Conservation (phyloP, 169 alveolate genomes). For the Babesia ovis region DNA sequence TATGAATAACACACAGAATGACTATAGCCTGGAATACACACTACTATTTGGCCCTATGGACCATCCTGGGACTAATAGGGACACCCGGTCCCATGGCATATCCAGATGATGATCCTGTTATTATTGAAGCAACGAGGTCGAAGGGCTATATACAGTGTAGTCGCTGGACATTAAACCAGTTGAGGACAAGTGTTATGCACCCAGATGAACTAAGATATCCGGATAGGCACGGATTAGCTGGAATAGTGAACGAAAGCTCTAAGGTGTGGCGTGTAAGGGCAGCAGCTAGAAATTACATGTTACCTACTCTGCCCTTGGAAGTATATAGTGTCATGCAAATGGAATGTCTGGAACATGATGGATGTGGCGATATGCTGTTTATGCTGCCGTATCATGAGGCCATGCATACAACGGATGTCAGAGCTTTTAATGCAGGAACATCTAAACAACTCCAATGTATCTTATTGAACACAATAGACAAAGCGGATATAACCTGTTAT, state of each 20-base stretch:
- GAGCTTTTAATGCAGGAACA: not conserved
- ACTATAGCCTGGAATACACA: no score
- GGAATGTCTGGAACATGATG: not conserved
- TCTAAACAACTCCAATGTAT: not conserved
- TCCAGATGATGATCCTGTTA: not conserved
- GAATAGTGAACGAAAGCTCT: not conserved
- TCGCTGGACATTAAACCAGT: not conserved
- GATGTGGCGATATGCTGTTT: constrained; percentile 13
- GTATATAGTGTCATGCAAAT: not conserved
- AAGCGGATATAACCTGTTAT: not conserved
- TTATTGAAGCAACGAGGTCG: not conserved
- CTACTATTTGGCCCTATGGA: no score
- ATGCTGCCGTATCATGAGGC: constrained; percentile 47
- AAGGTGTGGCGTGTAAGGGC: constrained; percentile 3
- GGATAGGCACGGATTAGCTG: not conserved
- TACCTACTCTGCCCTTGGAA: constrained; percentile 20
- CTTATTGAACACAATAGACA: not conserved
- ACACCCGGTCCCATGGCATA: not conserved
- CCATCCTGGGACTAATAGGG: no score
- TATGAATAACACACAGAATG: no score
- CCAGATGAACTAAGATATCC: not conserved
- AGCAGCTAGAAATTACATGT: constrained; percentile 6
- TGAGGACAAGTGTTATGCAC: constrained; percentile 12
- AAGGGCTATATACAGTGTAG: not conserved
- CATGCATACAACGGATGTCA: constrained; percentile 15